Conservation (phyloP, 495 filamentous ascomycete species). For the Xylaria scruposa region DNA sequence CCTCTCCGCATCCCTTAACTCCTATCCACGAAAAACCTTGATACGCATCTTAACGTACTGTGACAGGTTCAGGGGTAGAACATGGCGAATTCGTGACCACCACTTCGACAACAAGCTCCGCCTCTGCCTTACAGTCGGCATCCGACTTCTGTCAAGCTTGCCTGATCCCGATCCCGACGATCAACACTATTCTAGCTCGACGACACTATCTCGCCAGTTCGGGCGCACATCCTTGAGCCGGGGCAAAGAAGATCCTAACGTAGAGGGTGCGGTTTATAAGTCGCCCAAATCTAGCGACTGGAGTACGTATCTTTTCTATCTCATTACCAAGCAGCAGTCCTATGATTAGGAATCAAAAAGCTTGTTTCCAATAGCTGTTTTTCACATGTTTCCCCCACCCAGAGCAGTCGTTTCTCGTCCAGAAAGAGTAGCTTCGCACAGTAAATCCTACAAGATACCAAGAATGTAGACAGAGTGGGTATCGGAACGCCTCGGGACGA, state of each 20-base stretch:
- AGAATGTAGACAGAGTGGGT: background rate
- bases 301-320: constrained; percentile 3
- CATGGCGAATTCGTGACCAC: background rate
- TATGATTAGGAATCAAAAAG: background rate
- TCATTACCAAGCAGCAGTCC: background rate
- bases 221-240: constrained; percentile 2
- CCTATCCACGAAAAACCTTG: constrained; percentile 21
- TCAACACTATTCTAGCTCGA: constrained; percentile 18
- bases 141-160: constrained; percentile 15
- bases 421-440: constrained; percentile 2
- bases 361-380: constrained; percentile 16
- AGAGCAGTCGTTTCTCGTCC: background rate
- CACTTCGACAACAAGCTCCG: constrained; percentile 12
- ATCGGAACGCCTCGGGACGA: background rate
- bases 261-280: background rate
- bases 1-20: constrained; percentile 10
- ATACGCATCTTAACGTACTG: constrained; percentile 6
- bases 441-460: constrained; percentile 17
- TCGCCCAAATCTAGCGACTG: background rate
- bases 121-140: constrained; percentile 6
- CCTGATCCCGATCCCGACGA: constrained; percentile 9
- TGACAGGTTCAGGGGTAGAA: constrained; percentile 22
- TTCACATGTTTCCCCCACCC: background rate
- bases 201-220: background rate
- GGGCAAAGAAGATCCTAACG: constrained; percentile 6